Evolutionary conservation across 495 filamentous ascomycete genomes (phyloP), one percentile per base, ranked within the genome.

Genomic region (Pyronema domesticum): DNA sequence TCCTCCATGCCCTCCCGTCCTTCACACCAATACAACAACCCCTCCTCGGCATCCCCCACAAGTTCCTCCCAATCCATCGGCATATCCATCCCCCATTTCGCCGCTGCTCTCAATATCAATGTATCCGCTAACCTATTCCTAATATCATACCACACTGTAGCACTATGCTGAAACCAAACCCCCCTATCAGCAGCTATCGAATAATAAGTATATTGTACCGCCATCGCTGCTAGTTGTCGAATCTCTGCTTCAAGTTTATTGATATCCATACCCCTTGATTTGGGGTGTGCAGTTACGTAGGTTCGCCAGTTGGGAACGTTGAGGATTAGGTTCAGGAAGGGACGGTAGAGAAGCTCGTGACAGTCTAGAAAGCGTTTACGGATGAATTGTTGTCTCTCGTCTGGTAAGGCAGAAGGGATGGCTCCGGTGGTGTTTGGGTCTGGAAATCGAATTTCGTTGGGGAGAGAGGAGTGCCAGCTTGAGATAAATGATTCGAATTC

Each of bases 301-400:
- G 40, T 33, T 37, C 42, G 11, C 54, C 54, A 56, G 6, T 35
- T 18, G 2, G 46, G 54, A 37, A 53, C 39, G 40, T 59, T 59
- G n/a, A 60, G 51, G 13, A 49, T 43, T 2, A 70, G 64, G 49
- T 70, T 69, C 18, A 70, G 60, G 52, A 69, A 67, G 11, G 67
- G 67, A 3, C 68, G 62, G 30, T 68, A 70, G 13, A 70, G 62
- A n/a, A 70, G 57, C 37, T 68, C 66, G 39, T 67, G 68, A 40
- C 68, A 68, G 54, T 70, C 68, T 19, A 70, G 65, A 40, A 68
- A 70, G 47, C 68, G 61, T 37, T 70, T 67, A 35, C 67, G 66
- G 19, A 62, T 61, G 52, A 67, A 64, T 50, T 70, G 68, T 49
- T 68, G 59, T 19, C 68, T 59, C 56, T 70, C 68, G 13, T 60